phyloP scores from a whole-genome alignment of 768 basidiomycete genomes.

The Hemileccinum impolitum region DNA sequence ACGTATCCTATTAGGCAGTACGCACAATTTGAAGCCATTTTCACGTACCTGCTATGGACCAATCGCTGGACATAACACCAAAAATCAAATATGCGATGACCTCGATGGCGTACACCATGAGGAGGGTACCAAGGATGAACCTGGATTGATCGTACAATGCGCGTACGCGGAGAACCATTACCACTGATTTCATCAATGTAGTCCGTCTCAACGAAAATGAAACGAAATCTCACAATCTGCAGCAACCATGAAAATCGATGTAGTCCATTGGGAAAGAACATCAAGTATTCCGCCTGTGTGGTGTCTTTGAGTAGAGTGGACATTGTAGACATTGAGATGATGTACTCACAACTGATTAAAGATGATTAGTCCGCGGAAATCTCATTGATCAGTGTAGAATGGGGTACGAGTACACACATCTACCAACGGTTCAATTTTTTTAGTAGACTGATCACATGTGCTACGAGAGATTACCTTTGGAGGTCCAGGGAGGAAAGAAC shows the following conservation, averaged over 20 bases:
- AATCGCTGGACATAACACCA: not conserved
- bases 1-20: not conserved
- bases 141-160: not conserved
- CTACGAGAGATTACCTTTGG: not conserved
- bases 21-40: not conserved
- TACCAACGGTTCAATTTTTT: not conserved
- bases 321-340: too few species aligned
- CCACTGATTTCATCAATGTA: not conserved
- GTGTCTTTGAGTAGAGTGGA: not conserved
- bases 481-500: conserved; percentile 11
- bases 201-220: not conserved
- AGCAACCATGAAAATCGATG: not conserved
- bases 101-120: not conserved
- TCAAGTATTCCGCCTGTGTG: not conserved
- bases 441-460: too few species aligned
- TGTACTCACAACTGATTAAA: conserved; percentile 10
- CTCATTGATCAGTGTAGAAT: not conserved
- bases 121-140: not conserved
- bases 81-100: not conserved
- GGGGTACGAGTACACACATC: conserved; percentile 5
- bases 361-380: not conserved
- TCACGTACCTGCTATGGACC: not conserved
- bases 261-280: not conserved
- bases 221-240: not conserved
- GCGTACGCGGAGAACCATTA: not conserved